A percentile compares a stretch with the other conserved stretches of the same genome.
phyloP scores from a whole-genome alignment of 257 asterid species.

The Jacaranda mimosifolia region DNA sequence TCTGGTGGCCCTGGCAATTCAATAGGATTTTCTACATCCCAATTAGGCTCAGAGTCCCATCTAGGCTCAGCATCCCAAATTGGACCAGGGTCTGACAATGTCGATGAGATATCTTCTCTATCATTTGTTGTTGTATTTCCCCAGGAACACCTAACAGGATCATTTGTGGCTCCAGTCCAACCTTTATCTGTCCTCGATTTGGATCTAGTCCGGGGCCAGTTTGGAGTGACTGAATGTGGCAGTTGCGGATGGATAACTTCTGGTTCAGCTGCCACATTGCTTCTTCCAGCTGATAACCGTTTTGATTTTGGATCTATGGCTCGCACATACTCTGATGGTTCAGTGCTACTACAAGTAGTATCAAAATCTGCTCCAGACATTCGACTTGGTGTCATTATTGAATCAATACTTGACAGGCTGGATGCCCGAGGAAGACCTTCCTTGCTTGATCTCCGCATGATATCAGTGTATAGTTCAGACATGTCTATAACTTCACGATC shows the following conservation, averaged over 20 bases:
- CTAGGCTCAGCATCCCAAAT: conserved; percentile 98
- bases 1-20: conserved; percentile 78
- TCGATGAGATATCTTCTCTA: conserved; percentile 95
- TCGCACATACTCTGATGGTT: conserved; percentile 94
- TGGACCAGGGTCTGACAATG: conserved; percentile 98
- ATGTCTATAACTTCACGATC: conserved; percentile 71
- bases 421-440: conserved; percentile 98
- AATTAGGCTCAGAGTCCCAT: conserved; percentile 85
- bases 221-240: conserved; percentile 82
- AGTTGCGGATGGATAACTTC: conserved; percentile 92
- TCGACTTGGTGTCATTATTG: conserved; percentile 89
- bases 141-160: conserved; percentile 80
- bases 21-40: conserved; percentile 70
- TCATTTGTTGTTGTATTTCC: conserved; percentile 68
- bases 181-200: conserved; percentile 84
- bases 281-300: conserved; percentile 83
- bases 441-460: conserved; percentile 92
- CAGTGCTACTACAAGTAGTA: conserved; percentile 82
- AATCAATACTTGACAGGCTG: conserved; percentile 94
- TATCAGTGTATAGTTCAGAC: conserved; percentile 89
- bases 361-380: conserved; percentile 78
- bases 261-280: conserved; percentile 70
- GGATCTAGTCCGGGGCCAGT: conserved; percentile 92
- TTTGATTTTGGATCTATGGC: conserved; percentile 93
- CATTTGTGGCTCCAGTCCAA: conserved; percentile 70